Base-by-base conservation (phyloP, 306 rosid genomes). In the Pyrus pyrifolia region DNA sequence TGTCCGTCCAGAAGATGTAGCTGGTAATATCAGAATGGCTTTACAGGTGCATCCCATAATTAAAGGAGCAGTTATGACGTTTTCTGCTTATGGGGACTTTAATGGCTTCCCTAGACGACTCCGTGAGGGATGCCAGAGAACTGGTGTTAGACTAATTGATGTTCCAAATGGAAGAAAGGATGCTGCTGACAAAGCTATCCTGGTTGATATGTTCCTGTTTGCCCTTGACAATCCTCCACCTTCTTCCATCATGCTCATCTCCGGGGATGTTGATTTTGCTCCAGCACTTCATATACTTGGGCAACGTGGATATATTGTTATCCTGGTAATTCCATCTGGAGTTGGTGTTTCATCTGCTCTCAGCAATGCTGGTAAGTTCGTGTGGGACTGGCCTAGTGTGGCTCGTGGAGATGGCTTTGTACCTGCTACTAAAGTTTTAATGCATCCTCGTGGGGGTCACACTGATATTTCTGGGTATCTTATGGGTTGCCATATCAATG, bases 161-260 rank as follows among this genome's bases (percentile, higher is more conserved):
- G 99, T 95, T 80, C 99, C 99, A 55, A 95, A 92, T 69, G 99
- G 99, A 81, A 87, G 99, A 83, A 95, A 95, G 81, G 98, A 92
- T 84, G 97, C 99, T 73, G 98, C 99, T 8, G 99, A 95, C 80
- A 92, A 95, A 88, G 99, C 99, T 64, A 95, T 95, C 81, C 85
- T 95, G 85, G 96, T 95, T 25, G 99, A 95, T 82, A 95, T 95
- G 99, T 95, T 95, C 85, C 83, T 95, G 66, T 95, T 95, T 91
- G 97, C 99, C 82, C 97, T 95, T 23, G 99, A 95, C 90, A 92
- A 95, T 84, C 93, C 89, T 80, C 97, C 97, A n/a, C 97, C 99
- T 0, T 92, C 99, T 35, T 90, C 93, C 53, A 92, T 95, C 74
- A 91, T 95, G 97, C 88, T 95, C 62, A 92, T 95, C 68, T 92